These are phyloP conservation scores for Pyrrhoderma lamaoense DNA, from an alignment of 1,284 basidiomycete genomes.

Conservation along the genomic window DNA sequence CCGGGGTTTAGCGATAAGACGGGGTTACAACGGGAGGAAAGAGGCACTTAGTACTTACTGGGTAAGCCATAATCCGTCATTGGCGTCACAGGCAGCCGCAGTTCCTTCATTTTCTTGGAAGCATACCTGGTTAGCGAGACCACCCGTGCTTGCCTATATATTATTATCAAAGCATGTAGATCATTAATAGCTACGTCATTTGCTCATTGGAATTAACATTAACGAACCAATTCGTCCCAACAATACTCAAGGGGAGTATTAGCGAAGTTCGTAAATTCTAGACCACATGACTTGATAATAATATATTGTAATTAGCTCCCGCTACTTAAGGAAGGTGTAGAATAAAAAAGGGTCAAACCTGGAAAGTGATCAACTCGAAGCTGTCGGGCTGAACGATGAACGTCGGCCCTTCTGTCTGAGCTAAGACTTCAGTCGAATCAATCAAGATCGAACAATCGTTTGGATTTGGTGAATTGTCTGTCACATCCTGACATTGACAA, in stretches of 20 bases:
- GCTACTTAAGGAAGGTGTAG: neutral
- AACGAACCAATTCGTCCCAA: constrained; percentile 22
- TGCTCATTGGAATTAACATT: neutral
- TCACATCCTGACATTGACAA: constrained; percentile 19
- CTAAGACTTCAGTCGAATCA: constrained; percentile 18
- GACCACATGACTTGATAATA: constrained; percentile 22
- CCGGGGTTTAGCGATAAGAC: constrained; percentile 14
- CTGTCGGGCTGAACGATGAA: constrained; percentile 24
- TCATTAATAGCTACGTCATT: neutral
- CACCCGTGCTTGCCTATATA: constrained; percentile 10
- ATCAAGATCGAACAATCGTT: constrained; percentile 22
- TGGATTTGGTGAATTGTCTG: constrained; percentile 22
- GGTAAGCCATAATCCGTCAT: constrained; percentile 12
- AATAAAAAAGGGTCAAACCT: neutral
- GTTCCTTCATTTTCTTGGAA: constrained; percentile 14
- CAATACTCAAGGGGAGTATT: constrained; percentile 23
- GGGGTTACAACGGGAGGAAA: constrained; percentile 22
- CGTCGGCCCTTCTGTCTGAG: constrained; percentile 24
- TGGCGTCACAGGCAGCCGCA: constrained; percentile 14
- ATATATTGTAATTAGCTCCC: no score
- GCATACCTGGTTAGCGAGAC: constrained; percentile 14
- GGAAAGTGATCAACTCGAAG: constrained; percentile 25
- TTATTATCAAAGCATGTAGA: neutral
- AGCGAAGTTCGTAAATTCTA: constrained; percentile 26
- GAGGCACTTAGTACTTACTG: constrained; percentile 8